Percentiles rank a stretch among this genome's conserved stretches.
Conservation (phyloP, 257 asterid genomes). For the Marsdenia floribunda region DNA sequence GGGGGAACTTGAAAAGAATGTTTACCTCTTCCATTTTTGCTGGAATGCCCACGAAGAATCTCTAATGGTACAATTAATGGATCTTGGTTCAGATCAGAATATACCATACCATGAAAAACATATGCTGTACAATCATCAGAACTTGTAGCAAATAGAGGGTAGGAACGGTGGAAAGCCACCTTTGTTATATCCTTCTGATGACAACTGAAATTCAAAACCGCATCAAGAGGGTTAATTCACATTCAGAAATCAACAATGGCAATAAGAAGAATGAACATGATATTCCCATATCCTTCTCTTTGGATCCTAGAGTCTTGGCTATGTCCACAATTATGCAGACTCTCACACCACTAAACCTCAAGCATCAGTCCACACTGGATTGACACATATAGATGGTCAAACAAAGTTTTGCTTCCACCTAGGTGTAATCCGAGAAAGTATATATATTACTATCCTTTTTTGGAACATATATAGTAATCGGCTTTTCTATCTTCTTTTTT, state of each 20-base stretch:
- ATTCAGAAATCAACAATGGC: neutral
- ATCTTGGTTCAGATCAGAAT: conserved; percentile 84
- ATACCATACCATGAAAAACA: conserved; percentile 90
- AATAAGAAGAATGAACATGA: neutral
- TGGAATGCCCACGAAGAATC: conserved; percentile 85
- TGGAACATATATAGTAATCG: neutral
- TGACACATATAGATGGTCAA: neutral
- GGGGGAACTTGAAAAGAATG: neutral
- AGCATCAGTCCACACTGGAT: neutral
- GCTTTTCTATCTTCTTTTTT: neutral
- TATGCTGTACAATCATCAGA: conserved; percentile 91
- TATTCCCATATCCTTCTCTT: neutral
- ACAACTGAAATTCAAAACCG: conserved; percentile 43
- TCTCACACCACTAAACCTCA: neutral
- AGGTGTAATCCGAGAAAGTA: neutral
- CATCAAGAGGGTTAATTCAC: neutral
- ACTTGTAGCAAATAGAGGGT: conserved; percentile 85
- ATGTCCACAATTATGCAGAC: too few species aligned
- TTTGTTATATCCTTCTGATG: conserved; percentile 74
- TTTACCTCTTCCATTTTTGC: conserved; percentile 76
- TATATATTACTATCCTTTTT: neutral
- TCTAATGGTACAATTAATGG: conserved; percentile 82
- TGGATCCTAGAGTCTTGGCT: neutral
- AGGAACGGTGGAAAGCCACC: conserved; percentile 82
- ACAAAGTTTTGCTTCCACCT: neutral